A percentile compares a stretch with the other conserved stretches of the same genome.
These are phyloP conservation scores for Termitomyces sp. DNA, from an alignment of 768 basidiomycete genomes.

Conservation along the genomic window DNA sequence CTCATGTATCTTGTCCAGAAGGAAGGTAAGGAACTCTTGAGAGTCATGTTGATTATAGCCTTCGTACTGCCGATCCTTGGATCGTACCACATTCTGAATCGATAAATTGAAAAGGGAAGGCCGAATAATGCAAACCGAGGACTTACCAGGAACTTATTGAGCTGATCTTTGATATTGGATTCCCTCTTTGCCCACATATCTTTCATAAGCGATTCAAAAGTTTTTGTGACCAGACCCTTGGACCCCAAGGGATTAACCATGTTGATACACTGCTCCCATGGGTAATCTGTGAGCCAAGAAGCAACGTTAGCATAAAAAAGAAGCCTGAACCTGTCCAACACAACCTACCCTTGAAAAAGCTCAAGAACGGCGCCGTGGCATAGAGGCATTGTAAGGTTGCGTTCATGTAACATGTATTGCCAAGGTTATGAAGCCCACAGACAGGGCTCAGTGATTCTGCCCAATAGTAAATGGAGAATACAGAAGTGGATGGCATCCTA, in stretches of 20 bases:
- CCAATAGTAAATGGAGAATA: slow-evolving; percentile 86
- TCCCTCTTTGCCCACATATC: slow-evolving; percentile 88
- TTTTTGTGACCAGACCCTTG: slow-evolving; percentile 74
- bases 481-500: slow-evolving; percentile 50
- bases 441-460: slow-evolving; percentile 73
- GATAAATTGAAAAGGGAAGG: not conserved
- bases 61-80: slow-evolving; percentile 52
- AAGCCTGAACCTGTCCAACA: not conserved
- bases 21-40: slow-evolving; percentile 93
- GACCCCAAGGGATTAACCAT: slow-evolving; percentile 83
- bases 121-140: slow-evolving; percentile 42
- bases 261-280: slow-evolving; percentile 84
- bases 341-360: slow-evolving; percentile 81
- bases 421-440: slow-evolving; percentile 89
- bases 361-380: slow-evolving; percentile 89
- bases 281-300: slow-evolving; percentile 48
- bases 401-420: slow-evolving; percentile 99
- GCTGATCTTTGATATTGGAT: slow-evolving; percentile 62
- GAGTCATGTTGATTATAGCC: slow-evolving; percentile 95
- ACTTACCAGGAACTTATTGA: slow-evolving; percentile 79
- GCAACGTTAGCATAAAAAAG: slow-evolving; percentile 6
- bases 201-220: slow-evolving; percentile 80
- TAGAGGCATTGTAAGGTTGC: slow-evolving; percentile 95
- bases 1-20: slow-evolving; percentile 90
- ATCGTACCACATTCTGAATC: not conserved